Conservation (phyloP, 495 filamentous ascomycete species). For the Neohortaea acidophila region DNA sequence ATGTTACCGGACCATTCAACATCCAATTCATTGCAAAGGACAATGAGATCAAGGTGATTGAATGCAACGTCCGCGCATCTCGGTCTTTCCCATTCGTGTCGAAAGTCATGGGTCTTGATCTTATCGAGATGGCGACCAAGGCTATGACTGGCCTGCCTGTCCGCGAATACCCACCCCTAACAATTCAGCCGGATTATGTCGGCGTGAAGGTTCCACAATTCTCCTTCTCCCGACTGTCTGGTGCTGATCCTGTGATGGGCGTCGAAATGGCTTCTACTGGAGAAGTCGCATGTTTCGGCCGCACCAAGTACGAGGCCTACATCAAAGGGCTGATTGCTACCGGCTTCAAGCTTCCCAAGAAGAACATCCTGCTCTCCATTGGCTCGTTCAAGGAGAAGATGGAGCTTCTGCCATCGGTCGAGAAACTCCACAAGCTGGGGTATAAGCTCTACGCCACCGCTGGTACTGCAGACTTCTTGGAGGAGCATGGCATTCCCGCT, state of each 20-base stretch:
- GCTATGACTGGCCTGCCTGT: slow-evolving; percentile 82
- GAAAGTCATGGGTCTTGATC: slow-evolving; percentile 94
- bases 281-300: slow-evolving; percentile 92
- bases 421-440: slow-evolving; percentile 71
- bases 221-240: slow-evolving; percentile 91
- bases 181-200: slow-evolving; percentile 65
- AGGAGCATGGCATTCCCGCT: slow-evolving; percentile 75
- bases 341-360: slow-evolving; percentile 90
- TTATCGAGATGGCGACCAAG: slow-evolving; percentile 98
- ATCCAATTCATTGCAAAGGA: slow-evolving; percentile 99
- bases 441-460: slow-evolving; percentile 93
- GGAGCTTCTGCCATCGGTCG: slow-evolving; percentile 86
- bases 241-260: slow-evolving; percentile 88
- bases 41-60: slow-evolving; percentile 98
- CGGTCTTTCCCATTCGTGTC: slow-evolving; percentile 96
- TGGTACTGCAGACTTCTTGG: slow-evolving; percentile 88
- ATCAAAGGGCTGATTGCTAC: slow-evolving; percentile 90
- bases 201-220: slow-evolving; percentile 98
- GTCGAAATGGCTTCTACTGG: slow-evolving; percentile 99
- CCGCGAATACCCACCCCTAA: slow-evolving; percentile 60
- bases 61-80: slow-evolving; percentile 94
- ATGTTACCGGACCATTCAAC: slow-evolving; percentile 94
- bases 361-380: slow-evolving; percentile 87
- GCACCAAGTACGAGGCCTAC: slow-evolving; percentile 93
- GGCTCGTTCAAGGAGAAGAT: slow-evolving; percentile 95